Base-by-base conservation (phyloP, 306 rosid species). In the Abrus pulchellus region DNA sequence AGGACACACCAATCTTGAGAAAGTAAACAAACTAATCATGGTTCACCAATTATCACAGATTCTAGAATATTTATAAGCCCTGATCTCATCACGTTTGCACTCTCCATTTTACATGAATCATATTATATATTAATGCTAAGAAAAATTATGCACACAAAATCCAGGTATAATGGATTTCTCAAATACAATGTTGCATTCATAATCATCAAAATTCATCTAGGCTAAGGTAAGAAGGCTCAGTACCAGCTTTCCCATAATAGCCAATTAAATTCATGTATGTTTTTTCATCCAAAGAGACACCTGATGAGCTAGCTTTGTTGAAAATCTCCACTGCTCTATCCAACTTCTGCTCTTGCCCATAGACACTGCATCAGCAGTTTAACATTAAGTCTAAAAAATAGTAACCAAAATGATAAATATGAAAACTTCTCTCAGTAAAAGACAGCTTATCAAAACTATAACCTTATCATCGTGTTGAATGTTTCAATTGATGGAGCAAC, bases 181-280 rank as follows among this genome's bases (percentile, higher is more conserved):
- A 41, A 20, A 52, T 78, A 63, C 48, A 75, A 43, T 5, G 67
- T 80, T 52, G 45, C 34, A 75, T 70, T 54, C n/a, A 57, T 14
- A 81, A 77, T 72, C 41, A 77, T 77, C 69, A 81, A 27, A 72
- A 65, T 4, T 77, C 27, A 50, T 63, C 55, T 30, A 27, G 33
- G 59, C 40, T 62, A 11, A 71, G 73, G 60, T 55, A 9, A 68
- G 74, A 34, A 62, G 66, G 74, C 74, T 57, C 20, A 8, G 41
- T 92, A 94, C 98, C 98, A 80, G 95, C 92, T 80, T 94, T 94
- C 77, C 97, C 99, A 54, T 88, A 94, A 86, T 80, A 89, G 88
- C 90, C 92, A 79, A 94, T 91, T 90, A 94, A 74, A 86, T 94
- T 92, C 91, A 86, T 87, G 84, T 83, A 90, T 45, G 92, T 80